These are phyloP conservation scores for Corinectria fuckeliana DNA, from an alignment of 2,329 filamentous ascomycete species.

Conservation along the genomic window DNA sequence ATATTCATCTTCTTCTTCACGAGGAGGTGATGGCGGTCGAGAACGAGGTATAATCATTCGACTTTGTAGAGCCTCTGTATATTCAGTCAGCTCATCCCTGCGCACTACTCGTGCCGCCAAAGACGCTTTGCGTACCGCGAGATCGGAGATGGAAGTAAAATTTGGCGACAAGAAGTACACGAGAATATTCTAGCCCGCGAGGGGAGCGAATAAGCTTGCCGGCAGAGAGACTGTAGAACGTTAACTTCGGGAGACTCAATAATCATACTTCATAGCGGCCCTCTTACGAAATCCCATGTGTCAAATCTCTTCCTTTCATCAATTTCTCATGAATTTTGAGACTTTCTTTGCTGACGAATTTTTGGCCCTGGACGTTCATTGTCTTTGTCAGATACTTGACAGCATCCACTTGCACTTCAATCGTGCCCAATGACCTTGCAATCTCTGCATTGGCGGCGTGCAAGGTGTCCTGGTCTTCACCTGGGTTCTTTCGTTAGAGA, in stretches of 20 bases:
- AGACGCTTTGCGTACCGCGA: slow-evolving; percentile 12
- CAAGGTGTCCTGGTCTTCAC: not conserved
- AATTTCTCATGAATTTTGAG: slow-evolving; percentile 29
- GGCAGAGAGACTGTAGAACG: not conserved
- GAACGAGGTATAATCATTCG: slow-evolving; percentile 33
- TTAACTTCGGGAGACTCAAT: not conserved
- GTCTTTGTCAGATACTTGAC: not conserved
- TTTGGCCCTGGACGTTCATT: not conserved
- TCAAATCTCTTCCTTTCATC: slow-evolving; percentile 37
- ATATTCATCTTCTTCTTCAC: not conserved
- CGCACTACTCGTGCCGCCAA: no score
- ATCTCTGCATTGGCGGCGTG: not conserved
- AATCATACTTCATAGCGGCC: not conserved
- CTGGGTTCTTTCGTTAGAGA: not conserved
- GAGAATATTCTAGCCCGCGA: accelerated
- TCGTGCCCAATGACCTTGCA: slow-evolving; percentile 24
- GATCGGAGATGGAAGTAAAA: slow-evolving; percentile 35
- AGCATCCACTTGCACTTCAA: not conserved
- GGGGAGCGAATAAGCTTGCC: not conserved
- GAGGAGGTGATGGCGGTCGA: slow-evolving; percentile 13
- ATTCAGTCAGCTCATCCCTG: not conserved
- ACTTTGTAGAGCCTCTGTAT: slow-evolving; percentile 28
- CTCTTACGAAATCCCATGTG: slow-evolving; percentile 31
- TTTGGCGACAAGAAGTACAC: accelerated
- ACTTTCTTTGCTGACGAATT: not conserved